Evolutionary conservation across 192 early-diverging fungal species (phyloP).

Genomic region (Borealophlyctis nickersoniae): DNA sequence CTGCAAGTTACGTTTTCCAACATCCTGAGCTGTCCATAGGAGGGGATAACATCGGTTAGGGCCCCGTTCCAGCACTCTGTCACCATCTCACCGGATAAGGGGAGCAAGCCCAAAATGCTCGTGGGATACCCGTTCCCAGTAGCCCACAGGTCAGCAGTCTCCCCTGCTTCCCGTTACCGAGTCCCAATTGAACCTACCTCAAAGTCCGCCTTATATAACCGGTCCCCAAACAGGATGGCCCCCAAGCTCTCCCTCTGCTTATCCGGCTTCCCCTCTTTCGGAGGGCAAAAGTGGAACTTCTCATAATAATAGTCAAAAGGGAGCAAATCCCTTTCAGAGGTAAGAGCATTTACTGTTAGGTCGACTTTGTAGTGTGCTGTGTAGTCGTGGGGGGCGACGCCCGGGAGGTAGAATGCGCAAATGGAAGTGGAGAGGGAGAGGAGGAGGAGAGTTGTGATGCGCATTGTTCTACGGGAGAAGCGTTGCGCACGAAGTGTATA

Average conservation of each 20-base stretch:
- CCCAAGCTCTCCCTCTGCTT: constrained; percentile 79
- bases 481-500: too few species aligned
- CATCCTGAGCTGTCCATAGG: too few species aligned
- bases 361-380: constrained; percentile 61
- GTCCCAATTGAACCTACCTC: constrained; percentile 50
- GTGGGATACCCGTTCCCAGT: constrained; percentile 12
- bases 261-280: constrained; percentile 47
- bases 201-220: constrained; percentile 80
- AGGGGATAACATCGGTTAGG: too few species aligned
- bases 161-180: background rate
- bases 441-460: background rate
- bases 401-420: constrained; percentile 86
- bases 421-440: background rate
- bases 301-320: constrained; percentile 88
- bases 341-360: constrained; percentile 82
- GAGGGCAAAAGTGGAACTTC: constrained; percentile 81
- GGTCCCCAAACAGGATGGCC: constrained; percentile 92
- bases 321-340: constrained; percentile 62
- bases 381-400: constrained; percentile 89
- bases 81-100: background rate
- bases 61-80: too few species aligned
- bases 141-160: constrained; percentile 1
- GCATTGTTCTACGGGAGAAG: too few species aligned
- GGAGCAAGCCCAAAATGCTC: background rate
- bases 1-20: constrained; percentile 3